These are phyloP conservation scores for Podaxis sp. DNA, from an alignment of 768 basidiomycete species.

Conservation along the genomic window DNA sequence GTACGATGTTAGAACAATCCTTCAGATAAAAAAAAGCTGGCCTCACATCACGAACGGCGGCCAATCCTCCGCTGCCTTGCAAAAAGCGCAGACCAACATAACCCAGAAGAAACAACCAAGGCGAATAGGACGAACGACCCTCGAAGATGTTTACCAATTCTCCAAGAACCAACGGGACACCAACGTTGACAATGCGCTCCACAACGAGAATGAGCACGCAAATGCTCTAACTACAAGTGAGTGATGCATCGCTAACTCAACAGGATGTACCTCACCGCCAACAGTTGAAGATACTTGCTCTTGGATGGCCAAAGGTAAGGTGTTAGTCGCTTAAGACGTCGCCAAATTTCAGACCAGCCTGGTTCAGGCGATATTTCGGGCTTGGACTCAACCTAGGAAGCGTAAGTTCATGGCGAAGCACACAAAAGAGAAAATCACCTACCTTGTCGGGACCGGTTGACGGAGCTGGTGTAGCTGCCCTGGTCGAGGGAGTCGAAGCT, in stretches of 20 bases:
- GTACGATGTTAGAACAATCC: not conserved
- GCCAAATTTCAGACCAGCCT: conserved; percentile 68
- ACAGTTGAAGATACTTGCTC: conserved; percentile 60
- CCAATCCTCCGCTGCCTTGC: conserved; percentile 74
- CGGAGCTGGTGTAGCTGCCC: conserved; percentile 48
- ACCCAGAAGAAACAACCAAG: conserved; percentile 68
- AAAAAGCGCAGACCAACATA: conserved; percentile 75
- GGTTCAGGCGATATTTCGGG: conserved; percentile 61
- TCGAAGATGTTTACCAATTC: conserved; percentile 60
- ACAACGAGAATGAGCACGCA: conserved; percentile 72
- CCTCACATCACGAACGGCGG: conserved; percentile 60
- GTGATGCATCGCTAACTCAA: conserved; percentile 1
- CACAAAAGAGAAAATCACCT: conserved; percentile 4
- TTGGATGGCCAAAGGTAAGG: conserved; percentile 88
- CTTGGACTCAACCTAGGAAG: conserved; percentile 37
- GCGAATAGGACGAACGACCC: conserved; percentile 41
- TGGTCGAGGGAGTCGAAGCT: conserved; percentile 54
- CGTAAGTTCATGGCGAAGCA: conserved; percentile 6
- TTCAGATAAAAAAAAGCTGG: not conserved
- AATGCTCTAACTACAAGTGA: conserved; percentile 40
- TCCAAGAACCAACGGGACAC: conserved; percentile 71
- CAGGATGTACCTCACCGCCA: conserved; percentile 50
- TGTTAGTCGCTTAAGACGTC: conserved; percentile 60
- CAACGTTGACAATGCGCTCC: conserved; percentile 74
- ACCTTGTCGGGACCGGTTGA: conserved; percentile 44